Base-by-base conservation (phyloP, 1,284 basidiomycete genomes). In the Leccinum laetum region DNA sequence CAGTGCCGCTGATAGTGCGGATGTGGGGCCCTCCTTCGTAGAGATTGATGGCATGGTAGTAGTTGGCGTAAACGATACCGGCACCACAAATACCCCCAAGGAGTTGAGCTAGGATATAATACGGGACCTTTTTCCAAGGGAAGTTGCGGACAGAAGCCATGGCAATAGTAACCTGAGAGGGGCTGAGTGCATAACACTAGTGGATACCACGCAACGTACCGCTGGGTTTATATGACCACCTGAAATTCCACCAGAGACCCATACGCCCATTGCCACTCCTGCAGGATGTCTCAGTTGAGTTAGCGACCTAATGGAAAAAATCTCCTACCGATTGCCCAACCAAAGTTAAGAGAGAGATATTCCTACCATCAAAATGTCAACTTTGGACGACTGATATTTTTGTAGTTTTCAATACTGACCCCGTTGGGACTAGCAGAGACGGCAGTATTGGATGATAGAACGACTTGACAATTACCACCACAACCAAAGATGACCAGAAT, bases 211-310 rank as follows among this genome's bases (percentile, higher is more conserved):
- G 29, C 13, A 46, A 29, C 79, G 24, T 75, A 87, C 91, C 26
- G 90, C 90, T 56, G 91, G 92, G 71, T 93, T 93, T 68, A 93
- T 84, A 72, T 93, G 91, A 39, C 90, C 92, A 18, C 91, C 90
- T 58, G 90, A 91, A 64, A 91, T 84, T 58, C 86, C 86, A 60
- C 81, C 83, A 13, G 84, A 83, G 6, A 86, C 79, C 88, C 88
- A 92, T 2, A 88, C 88, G 52, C 89, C 91, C 71, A 93, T 78
- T 8, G 86, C 84, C 2, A 80, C 72, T 35, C 82, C 81, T 82
- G 61, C 56, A 18, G 14, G 5, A 56, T 37, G 57, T 18, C n/a
- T 68, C 35, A 70, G 64, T 53, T 16, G 11, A 4, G 14, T 35
- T 32, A 4, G 35, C 7, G 6, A 68, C 39, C 32, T 44, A 67